Evolutionary conservation across 352 stramenopile genomes (phyloP).

Genomic region (Globisporangium canariense): DNA sequence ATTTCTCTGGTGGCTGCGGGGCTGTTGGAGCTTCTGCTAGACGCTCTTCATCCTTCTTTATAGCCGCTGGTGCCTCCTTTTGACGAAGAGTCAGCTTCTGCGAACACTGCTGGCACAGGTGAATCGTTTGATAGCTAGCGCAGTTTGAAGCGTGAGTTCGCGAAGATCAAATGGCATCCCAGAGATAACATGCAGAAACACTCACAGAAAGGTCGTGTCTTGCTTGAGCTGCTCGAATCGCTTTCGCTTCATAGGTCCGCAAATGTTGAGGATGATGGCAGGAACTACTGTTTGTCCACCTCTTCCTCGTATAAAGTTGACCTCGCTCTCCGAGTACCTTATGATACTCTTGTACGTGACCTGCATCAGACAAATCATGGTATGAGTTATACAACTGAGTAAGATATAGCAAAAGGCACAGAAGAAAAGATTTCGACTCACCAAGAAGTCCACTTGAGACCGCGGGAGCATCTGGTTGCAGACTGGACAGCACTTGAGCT

Average conservation of each 20-base stretch:
- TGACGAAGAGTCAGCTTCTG: constrained; percentile 25
- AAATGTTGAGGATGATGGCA: constrained; percentile 30
- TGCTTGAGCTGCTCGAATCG: constrained; percentile 44
- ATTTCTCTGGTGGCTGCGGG: constrained; percentile 20
- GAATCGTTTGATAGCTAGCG: constrained; percentile 40
- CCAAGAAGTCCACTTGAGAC: constrained; percentile 42
- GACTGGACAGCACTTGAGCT: constrained; percentile 39
- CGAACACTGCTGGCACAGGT: constrained; percentile 37
- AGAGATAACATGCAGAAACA: background rate
- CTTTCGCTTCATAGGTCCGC: constrained; percentile 27
- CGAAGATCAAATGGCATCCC: background rate
- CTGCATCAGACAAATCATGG: constrained; percentile 12
- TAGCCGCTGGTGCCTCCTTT: background rate
- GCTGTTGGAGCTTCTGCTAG: background rate
- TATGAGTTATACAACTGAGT: background rate
- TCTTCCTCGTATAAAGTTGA: constrained; percentile 10
- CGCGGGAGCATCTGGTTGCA: constrained; percentile 36
- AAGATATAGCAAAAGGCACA: background rate
- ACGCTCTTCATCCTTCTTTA: constrained; percentile 3
- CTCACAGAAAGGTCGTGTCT: constrained; percentile 36
- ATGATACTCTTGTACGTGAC: constrained; percentile 47
- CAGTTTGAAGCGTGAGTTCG: background rate
- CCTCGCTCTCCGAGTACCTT: constrained; percentile 25
- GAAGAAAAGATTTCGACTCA: constrained; percentile 13
- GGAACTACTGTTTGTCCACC: constrained; percentile 24